Conservation (phyloP, 1,284 basidiomycete species). For the Malassezia sympodialis region DNA sequence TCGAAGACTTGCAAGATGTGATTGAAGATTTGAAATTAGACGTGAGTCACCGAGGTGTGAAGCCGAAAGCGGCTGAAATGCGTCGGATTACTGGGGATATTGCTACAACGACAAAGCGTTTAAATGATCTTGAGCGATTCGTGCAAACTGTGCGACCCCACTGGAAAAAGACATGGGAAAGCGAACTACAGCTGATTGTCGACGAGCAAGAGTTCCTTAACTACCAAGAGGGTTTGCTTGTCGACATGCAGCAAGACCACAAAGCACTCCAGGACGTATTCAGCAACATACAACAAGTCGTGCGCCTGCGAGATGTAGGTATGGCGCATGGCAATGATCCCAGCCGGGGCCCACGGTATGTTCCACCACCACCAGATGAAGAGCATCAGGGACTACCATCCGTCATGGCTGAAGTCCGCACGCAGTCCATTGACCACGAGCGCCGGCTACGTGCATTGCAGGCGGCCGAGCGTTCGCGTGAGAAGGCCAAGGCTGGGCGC, state of each 20-base stretch:
- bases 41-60: constrained; percentile 76
- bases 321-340: constrained; percentile 14
- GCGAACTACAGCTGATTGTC: constrained; percentile 88
- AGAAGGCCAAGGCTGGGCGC: constrained; percentile 23
- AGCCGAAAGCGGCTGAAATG: constrained; percentile 66
- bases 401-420: constrained; percentile 46
- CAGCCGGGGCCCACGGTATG: constrained; percentile 20
- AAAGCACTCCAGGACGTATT: constrained; percentile 41
- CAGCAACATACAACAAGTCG: constrained; percentile 45
- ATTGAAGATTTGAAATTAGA: constrained; percentile 85
- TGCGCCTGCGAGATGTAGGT: constrained; percentile 28
- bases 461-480: constrained; percentile 38
- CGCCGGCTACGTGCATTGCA: constrained; percentile 43
- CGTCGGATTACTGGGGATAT: constrained; percentile 67
- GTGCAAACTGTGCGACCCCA: constrained; percentile 82
- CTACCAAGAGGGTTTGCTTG: constrained; percentile 43
- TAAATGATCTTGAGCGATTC: constrained; percentile 70
- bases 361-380: constrained; percentile 41
- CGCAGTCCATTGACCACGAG: constrained; percentile 43
- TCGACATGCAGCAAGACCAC: constrained; percentile 41
- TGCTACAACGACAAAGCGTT: constrained; percentile 59
- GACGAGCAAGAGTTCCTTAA: constrained; percentile 89
- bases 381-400: constrained; percentile 43
- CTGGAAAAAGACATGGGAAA: constrained; percentile 98
- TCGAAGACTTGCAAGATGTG: constrained; percentile 85